These are phyloP conservation scores for Aspergillus nidulans DNA, from an alignment of 495 filamentous ascomycete genomes.

Conservation along the genomic window DNA sequence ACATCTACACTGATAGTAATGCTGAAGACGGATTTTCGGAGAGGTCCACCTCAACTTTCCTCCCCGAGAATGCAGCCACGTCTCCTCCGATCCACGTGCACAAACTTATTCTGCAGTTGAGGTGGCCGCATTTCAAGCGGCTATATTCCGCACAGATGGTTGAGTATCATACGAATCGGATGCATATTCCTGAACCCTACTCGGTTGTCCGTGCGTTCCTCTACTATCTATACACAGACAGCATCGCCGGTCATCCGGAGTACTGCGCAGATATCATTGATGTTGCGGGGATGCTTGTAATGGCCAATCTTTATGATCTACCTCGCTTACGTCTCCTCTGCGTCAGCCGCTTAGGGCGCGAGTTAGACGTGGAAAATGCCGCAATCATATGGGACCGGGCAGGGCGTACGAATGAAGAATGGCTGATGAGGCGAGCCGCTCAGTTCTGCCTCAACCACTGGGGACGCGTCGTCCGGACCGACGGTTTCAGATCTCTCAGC, in stretches of 20 bases:
- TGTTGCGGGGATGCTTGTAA: conserved; percentile 92
- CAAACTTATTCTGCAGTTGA: conserved; percentile 83
- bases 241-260: conserved; percentile 64
- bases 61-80: conserved; percentile 57
- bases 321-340: conserved; percentile 85
- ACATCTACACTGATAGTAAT: conserved; percentile 54
- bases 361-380: conserved; percentile 89
- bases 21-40: conserved; percentile 38
- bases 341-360: conserved; percentile 78
- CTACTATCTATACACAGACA: conserved; percentile 95
- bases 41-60: conserved; percentile 53
- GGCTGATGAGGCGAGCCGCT: conserved; percentile 82
- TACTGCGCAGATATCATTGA: conserved; percentile 70
- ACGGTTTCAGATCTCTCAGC: conserved; percentile 75
- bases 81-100: conserved; percentile 89
- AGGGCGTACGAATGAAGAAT: conserved; percentile 82
- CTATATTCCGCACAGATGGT: conserved; percentile 90
- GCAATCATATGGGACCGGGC: conserved; percentile 96
- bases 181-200: conserved; percentile 97
- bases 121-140: conserved; percentile 94
- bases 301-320: conserved; percentile 97
- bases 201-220: conserved; percentile 90
- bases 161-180: conserved; percentile 91
- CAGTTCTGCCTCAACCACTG: conserved; percentile 87
- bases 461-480: conserved; percentile 88